Percentiles rank a stretch among this genome's conserved stretches.
Conservation (phyloP, 495 filamentous ascomycete species). For the Annulohypoxylon bovei region DNA sequence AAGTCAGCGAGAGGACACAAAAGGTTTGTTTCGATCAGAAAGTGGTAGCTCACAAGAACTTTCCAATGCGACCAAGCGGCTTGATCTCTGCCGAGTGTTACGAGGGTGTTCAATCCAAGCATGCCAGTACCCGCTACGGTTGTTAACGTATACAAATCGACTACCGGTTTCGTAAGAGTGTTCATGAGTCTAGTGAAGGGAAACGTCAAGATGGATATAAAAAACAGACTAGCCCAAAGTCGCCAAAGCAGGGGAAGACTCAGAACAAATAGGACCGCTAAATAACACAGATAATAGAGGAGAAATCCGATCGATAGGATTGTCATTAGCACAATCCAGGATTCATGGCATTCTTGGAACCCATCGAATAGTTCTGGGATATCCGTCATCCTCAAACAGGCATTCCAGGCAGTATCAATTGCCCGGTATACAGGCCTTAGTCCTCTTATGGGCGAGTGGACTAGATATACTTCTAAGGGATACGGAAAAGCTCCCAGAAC, state of each 20-base stretch:
- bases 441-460: background rate
- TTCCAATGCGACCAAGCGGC: background rate
- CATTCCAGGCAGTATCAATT: background rate
- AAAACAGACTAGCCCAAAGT: background rate
- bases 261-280: background rate
- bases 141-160: background rate
- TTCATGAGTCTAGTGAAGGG: background rate
- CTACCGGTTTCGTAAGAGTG: background rate
- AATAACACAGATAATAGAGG: background rate
- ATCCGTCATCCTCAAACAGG: background rate
- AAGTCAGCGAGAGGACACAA: background rate
- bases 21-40: background rate
- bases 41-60: background rate
- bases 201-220: background rate
- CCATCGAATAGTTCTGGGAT: background rate
- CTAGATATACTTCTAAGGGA: background rate
- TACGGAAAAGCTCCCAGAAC: background rate
- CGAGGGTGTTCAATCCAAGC: background rate
- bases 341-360: background rate
- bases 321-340: background rate
- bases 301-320: background rate
- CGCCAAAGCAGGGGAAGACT: background rate
- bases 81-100: background rate
- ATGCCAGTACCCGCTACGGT: background rate
- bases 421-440: background rate